phyloP scores from a whole-genome alignment of 352 stramenopile genomes.

The Phytophthora cryptogea region DNA sequence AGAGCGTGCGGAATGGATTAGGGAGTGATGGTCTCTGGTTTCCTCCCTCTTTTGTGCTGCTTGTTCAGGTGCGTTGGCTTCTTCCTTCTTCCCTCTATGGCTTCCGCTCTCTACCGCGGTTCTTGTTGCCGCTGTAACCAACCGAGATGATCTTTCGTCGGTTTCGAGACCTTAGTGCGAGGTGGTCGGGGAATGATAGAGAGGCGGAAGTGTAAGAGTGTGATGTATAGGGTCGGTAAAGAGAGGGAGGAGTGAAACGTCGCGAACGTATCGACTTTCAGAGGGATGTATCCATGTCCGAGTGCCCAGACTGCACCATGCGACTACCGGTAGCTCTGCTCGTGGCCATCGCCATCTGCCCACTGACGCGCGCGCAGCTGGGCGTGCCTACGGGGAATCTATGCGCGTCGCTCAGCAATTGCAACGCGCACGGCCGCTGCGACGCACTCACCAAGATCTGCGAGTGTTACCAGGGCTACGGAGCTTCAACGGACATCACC shows the following conservation, averaged over 20 bases:
- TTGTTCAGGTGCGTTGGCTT: not conserved
- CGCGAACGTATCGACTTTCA: constrained; percentile 14
- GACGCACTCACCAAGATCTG: constrained; percentile 85
- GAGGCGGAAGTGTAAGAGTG: not conserved
- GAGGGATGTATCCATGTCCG: constrained; percentile 20
- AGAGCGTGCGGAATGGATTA: too few species aligned
- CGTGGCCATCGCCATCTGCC: constrained; percentile 2
- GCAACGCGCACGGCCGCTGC: constrained; percentile 90
- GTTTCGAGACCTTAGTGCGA: not conserved
- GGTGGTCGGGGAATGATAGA: not conserved
- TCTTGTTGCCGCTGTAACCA: constrained; percentile 30
- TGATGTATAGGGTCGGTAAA: not conserved
- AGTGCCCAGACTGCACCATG: too few species aligned
- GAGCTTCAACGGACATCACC: constrained; percentile 78
- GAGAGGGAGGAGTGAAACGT: constrained; percentile 3
- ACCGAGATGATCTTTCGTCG: constrained; percentile 22
- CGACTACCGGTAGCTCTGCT: not conserved
- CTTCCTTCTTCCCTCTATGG: constrained; percentile 8
- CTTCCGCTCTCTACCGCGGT: constrained; percentile 29
- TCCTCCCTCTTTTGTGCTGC: too few species aligned
- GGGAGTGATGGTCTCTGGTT: not conserved
- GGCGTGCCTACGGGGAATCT: constrained; percentile 64
- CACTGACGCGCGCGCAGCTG: constrained; percentile 38
- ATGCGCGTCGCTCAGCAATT: constrained; percentile 83
- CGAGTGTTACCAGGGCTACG: constrained; percentile 89